Base-by-base conservation (phyloP, 768 basidiomycete species). In the Dendrothele bispora region DNA sequence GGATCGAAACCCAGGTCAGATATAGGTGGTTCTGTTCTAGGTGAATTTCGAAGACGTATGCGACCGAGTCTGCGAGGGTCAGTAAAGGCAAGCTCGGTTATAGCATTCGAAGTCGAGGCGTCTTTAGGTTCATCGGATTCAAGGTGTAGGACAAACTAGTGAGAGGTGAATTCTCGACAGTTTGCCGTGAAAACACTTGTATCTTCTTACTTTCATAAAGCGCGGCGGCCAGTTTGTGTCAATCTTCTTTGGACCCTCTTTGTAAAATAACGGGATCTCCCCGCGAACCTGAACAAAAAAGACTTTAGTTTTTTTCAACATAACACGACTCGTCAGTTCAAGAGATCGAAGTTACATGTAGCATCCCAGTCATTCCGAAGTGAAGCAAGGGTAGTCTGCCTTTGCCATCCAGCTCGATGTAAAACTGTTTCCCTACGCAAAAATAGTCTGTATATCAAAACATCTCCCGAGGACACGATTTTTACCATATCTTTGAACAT, bases 361-460 rank as follows among this genome's bases (percentile, higher is more conserved):
- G 69, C 80, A 82, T 86, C n/a, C 88, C 88, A 1, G 88, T 90
- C 89, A 91, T 91, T 2, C 88, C 89, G 54, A 91, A 88, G 59
- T 91, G 88, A 39, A 90, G 64, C 3, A 90, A 83, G 3, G 88
- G 88, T 52, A 78, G 61, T 56, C 70, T 72, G 1, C 86, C 87
- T 12, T 67, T 50, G 6, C 85, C 86, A 25, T 79, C 75, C 3
- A 91, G 71, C 36, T 75, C 72, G 10, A 91, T 61, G 55, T 84
- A 91, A 50, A 85, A 83, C n/a, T 77, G 69, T 61, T 86, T 81
- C 43, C 84, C 81, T 82, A 21, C 21, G 34, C 37, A 43, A 30
- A 17, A 12, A n/a, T 35, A 48, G 52, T 78, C 82, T 82, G 60
- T 82, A 83, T 69, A 82, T 66, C 32, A 67, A 68, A 1, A 74